These are phyloP conservation scores for Rhynchosporium secalis DNA, from an alignment of 2,329 filamentous ascomycete genomes.

Conservation along the genomic window DNA sequence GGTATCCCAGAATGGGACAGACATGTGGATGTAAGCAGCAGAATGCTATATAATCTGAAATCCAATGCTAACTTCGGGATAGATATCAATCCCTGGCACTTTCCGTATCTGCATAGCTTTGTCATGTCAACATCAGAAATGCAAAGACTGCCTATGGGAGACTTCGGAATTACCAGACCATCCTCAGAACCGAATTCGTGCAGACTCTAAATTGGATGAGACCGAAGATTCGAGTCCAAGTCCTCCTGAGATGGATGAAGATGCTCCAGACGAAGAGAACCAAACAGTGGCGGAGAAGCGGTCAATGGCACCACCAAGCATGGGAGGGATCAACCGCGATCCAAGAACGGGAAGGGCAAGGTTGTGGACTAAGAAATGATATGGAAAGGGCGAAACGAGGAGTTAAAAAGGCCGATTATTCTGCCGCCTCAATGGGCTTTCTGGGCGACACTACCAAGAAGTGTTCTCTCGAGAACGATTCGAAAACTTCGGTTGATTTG, in stretches of 20 bases:
- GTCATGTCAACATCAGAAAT: not conserved
- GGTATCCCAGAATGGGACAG: not conserved
- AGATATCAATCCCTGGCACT: slow-evolving; percentile 2
- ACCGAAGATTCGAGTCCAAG: not conserved
- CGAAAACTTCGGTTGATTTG: not conserved
- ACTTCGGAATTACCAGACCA: not conserved
- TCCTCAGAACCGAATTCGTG: no score
- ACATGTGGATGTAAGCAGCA: not conserved
- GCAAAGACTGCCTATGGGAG: slow-evolving; percentile 2
- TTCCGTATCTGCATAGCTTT: not conserved
- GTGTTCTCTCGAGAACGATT: slow-evolving; percentile 41
- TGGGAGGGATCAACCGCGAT: not conserved
- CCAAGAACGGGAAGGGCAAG: slow-evolving; percentile 1
- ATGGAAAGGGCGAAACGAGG: not conserved
- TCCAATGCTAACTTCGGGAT: not conserved
- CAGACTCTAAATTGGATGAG: not conserved
- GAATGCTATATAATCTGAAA: not conserved
- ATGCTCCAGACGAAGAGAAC: not conserved
- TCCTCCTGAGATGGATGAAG: not conserved
- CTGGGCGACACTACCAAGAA: slow-evolving; percentile 70
- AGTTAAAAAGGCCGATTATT: not conserved
- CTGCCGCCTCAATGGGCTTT: not conserved
- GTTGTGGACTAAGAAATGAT: not conserved
- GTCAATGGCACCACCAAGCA: not conserved
- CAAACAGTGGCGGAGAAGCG: not conserved